These are phyloP conservation scores for Metarhizium sp. DNA, from an alignment of 2,329 filamentous ascomycete genomes.

Conservation along the genomic window DNA sequence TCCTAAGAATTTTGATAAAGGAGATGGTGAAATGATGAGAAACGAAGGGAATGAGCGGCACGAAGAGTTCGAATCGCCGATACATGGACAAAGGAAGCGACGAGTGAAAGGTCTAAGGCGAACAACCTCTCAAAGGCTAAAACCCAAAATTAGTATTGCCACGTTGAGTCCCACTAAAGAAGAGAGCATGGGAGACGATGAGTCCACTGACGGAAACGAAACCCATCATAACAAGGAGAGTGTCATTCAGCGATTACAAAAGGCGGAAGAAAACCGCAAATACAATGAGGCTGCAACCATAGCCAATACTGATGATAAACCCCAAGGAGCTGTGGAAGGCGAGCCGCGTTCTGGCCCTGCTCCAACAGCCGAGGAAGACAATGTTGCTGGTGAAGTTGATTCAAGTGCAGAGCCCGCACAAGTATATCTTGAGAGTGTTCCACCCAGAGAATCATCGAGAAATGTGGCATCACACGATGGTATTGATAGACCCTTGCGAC, in stretches of 20 bases:
- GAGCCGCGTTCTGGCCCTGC: not conserved
- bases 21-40: not conserved
- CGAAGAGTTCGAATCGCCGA: slow-evolving; percentile 28
- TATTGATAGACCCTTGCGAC: not conserved
- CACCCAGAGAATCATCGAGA: slow-evolving; percentile 12
- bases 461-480: slow-evolving; percentile 1
- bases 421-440: slow-evolving; percentile 8
- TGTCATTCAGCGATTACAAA: slow-evolving; percentile 1
- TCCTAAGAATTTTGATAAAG: not conserved
- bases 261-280: not conserved
- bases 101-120: slow-evolving; percentile 13
- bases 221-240: not conserved
- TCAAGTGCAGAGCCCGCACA: not conserved
- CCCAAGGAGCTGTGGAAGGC: not conserved
- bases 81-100: slow-evolving; percentile 13
- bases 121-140: slow-evolving; percentile 13
- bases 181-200: slow-evolving; percentile 15
- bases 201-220: not conserved
- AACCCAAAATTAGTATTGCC: slow-evolving; percentile 13
- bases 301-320: not conserved
- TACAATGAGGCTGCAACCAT: not conserved
- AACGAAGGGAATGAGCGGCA: slow-evolving; percentile 18
- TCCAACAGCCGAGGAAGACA: not conserved
- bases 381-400: not conserved
- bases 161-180: slow-evolving; percentile 23